Evolutionary conservation across 2,329 filamentous ascomycete genomes (phyloP).

Genomic region (Ambrosiella xylebori): DNA sequence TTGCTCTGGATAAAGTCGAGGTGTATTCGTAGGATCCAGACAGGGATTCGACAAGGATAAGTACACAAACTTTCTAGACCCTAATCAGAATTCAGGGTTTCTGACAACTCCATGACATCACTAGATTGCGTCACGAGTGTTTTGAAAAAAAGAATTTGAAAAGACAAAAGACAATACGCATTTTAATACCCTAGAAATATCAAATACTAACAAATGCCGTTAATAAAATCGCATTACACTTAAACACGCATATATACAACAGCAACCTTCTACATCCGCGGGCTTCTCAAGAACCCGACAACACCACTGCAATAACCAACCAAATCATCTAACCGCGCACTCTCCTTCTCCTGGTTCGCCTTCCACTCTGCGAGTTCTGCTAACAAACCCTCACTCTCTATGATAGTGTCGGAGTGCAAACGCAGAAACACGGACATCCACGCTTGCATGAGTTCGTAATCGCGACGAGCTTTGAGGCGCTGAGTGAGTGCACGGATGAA

Average conservation of each 20-base stretch:
- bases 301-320: conserved; percentile 82
- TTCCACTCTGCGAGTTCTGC: conserved; percentile 52
- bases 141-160: background rate
- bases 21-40: background rate
- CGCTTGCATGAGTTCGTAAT: conserved; percentile 87
- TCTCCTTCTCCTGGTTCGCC: conserved; percentile 52
- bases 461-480: conserved; percentile 48
- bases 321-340: conserved; percentile 51
- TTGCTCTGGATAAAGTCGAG: background rate
- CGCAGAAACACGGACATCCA: conserved; percentile 94
- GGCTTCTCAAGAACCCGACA: conserved; percentile 58
- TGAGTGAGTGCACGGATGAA: conserved; percentile 71
- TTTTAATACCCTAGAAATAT: background rate
- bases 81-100: too few relatives aligned
- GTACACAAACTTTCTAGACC: background rate
- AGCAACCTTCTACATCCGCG: conserved; percentile 26
- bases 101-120: background rate
- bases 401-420: conserved; percentile 48
- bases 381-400: conserved; percentile 35
- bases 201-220: background rate
- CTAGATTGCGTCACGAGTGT: background rate
- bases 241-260: background rate
- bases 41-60: background rate
- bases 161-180: background rate
- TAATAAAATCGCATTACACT: background rate